Evolutionary conservation across 495 filamentous ascomycete genomes (phyloP), one percentile per base, ranked within the genome.

Genomic region (Trichocladium uniseriatum): DNA sequence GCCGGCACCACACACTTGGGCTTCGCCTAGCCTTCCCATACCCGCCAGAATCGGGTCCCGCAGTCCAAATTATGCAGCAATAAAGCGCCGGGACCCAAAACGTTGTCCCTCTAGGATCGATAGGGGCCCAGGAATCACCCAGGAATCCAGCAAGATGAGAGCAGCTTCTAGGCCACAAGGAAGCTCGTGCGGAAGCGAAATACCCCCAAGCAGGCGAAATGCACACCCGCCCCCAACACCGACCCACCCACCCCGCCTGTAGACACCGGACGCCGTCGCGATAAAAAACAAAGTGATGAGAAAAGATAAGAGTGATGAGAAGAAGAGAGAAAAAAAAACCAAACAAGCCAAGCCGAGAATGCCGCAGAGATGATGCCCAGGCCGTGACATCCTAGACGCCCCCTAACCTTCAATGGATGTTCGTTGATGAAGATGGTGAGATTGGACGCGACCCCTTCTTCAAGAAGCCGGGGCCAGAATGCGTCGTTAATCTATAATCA

Each of bases 211-310:
- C 27, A 22, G 24, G 38, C 18, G 36, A 32, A 43, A 44, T 49
- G 9, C 43, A 51, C 31, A 57, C 46, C 8, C 43, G 53, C 38
- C 53, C 49, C 41, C 29, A 48, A 62, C 51, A 41, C 56, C 52
- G 14, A 51, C 47, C 48, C 48, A 36, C 49, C 37, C 45, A 48
- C 54, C 49, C 37, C 45, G 48, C 54, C 54, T 19, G 40, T 43
- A 43, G 43, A 56, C 54, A 52, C 61, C 61, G 11, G 43, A 46
- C 60, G 60, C 60, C 60, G 37, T 52, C 58, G 56, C 61, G 38
- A 59, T 54, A 60, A 55, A 43, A 55, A 57, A 51, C 53, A 43
- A 36, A 36, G 36, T 49, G 43, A 37, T 16, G 39, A 40, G 9
- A 48, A 47, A 55, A 34, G 31, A 54, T 47, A 53, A 48, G 41